Conservation (phyloP, 305 asterid genomes). For the Fraxinus angustifolia region DNA sequence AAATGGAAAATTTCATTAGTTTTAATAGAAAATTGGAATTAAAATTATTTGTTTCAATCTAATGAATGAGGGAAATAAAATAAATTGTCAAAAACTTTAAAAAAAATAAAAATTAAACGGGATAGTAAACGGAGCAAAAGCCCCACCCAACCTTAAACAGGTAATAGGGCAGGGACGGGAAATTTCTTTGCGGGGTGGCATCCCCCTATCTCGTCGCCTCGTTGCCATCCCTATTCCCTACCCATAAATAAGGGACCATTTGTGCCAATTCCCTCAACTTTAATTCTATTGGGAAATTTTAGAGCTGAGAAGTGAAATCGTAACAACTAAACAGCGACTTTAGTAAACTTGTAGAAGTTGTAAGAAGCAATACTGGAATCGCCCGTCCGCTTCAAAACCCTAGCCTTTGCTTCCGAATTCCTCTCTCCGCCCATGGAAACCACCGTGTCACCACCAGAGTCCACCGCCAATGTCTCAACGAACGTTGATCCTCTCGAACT, state of each 20-base stretch:
- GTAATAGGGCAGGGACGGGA: too few species aligned
- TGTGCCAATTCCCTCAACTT: not conserved
- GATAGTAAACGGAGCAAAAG: too few species aligned
- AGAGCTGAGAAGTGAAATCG: not conserved
- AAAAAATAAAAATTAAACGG: too few species aligned
- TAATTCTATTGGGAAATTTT: not conserved
- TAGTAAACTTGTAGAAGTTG: not conserved
- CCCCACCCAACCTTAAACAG: too few species aligned
- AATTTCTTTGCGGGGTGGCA: too few species aligned
- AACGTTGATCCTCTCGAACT: not conserved
- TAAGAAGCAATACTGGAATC: not conserved
- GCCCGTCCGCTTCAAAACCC: slow-evolving; percentile 28
- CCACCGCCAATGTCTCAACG: slow-evolving; percentile 15
- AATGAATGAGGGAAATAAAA: too few species aligned
- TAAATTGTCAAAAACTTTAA: too few species aligned
- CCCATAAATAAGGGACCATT: not conserved
- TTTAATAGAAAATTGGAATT: too few species aligned
- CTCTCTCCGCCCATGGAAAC: slow-evolving; percentile 42
- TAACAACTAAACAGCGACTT: not conserved
- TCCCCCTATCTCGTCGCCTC: too few species aligned
- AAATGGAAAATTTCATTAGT: too few species aligned
- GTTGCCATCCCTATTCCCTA: too few species aligned
- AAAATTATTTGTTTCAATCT: too few species aligned
- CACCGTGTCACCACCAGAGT: slow-evolving; percentile 36
- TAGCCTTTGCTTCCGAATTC: slow-evolving; percentile 18